Evolutionary conservation across 2,329 filamentous ascomycete genomes (phyloP), one percentile per base, ranked within the genome.

Genomic region (Pseudohalonectria lignicola): DNA sequence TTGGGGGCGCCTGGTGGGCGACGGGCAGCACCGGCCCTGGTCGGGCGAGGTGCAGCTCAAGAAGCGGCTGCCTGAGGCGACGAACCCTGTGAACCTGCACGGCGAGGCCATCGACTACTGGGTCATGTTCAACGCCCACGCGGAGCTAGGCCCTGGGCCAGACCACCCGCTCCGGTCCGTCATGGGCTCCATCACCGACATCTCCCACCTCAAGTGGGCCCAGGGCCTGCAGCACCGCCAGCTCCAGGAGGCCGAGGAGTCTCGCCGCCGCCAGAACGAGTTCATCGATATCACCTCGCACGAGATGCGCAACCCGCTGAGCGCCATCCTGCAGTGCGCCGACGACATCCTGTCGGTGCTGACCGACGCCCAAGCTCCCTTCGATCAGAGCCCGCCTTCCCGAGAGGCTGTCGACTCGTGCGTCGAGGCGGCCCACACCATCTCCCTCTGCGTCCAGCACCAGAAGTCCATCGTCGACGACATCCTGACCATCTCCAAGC

Each of bases 251-350:
- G 57, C 58, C 0, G 57, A 61, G 10, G 58, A 60, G 43, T 57
- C 51, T 3, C 42, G 57, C 12, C 40, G 71, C 16, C 70, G 73
- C 44, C 72, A 76, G 42, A 71, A 74, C 37, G 69, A 71, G 38
- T 71, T 70, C 44, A 69, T 70, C 41, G 66, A 71, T 49, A 69
- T 69, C 29, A 69, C 65, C 0, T 62, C 57, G n/a, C 37, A 71
- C 47, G 67, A 69, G 44, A 69, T 70, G 64, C 54, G 69, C 5
- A 75, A 75, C 42, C 71, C 70, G 0, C 50, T 74, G 5, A 66
- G 60, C 30, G 71, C 71, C 2, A 74, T 76, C 20, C 47, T 76
- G 31, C 71, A 75, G 48, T 75, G 71, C 47, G 67, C 69, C 3
- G 71, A 75, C 42, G 70, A 75, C 42, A 74, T 75, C 18, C 34